Evolutionary conservation across 2,329 filamentous ascomycete species (phyloP), one percentile per base, ranked within the genome.

Genomic region (Calonectria crousiana): DNA sequence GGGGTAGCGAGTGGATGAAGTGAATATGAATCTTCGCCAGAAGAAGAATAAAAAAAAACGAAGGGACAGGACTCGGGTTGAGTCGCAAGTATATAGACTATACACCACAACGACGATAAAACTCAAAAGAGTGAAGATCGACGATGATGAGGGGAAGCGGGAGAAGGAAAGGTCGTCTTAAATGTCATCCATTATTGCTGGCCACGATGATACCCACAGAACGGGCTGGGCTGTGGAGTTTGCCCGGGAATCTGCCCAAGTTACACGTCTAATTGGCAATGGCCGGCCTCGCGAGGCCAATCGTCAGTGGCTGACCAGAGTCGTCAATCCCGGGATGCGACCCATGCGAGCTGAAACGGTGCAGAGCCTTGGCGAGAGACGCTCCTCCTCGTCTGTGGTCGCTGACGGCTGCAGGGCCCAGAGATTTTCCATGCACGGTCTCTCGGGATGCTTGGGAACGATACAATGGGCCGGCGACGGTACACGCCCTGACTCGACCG

Each of bases 101-200:
- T n/a, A 16, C 26, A 62, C 30, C 23, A 13, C n/a, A 36, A 62
- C 34, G 56, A 62, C 34, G n/a, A 62, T 23, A 30, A 47, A 13
- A 11, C 56, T 62, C 56, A 62, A 62, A 62, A 41, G 56, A 41
- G 56, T 38, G 34, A 62, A 41, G 56, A 62, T 62, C 56, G 56
- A 62, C 56, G 56, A 38, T 38, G n/a, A 38, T 41, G 56, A 28
- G 56, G 38, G 18, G 8, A 41, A 44, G 38, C 38, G 13, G n/a
- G 36, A 5, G 56, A 62, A 41, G 23, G 18, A 23, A 28, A 16
- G 34, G n/a, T 18, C 23, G 23, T 9, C 38, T 62, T 62, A 62
- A 62, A 41, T 41, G 23, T 18, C 16, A 62, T 56, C 51, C 26
- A 30, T n/a, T 18, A 34, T 32, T 10, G 30, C 18, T n/a, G n/a